Conservation (phyloP, 257 asterid genomes). For the Parsonsia alboflavescens region DNA sequence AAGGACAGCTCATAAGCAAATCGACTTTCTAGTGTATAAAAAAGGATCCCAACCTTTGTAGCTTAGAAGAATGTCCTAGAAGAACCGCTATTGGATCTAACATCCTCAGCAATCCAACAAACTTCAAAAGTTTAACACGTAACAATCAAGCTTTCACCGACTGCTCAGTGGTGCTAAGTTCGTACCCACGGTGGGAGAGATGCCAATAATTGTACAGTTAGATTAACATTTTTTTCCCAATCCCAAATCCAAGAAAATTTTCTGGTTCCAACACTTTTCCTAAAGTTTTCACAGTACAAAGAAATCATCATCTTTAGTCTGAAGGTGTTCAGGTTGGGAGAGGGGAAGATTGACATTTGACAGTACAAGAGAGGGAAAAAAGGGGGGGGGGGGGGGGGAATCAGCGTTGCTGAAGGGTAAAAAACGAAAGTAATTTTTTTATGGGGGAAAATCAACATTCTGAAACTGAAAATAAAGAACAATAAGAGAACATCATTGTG, state of each 20-base stretch:
- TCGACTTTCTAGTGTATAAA: background rate
- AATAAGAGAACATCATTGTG: background rate
- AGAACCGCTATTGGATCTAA: slow-evolving; percentile 21
- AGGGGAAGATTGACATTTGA: background rate
- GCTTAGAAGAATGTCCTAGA: background rate
- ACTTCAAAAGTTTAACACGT: background rate
- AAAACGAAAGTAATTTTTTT: background rate
- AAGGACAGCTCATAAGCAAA: slow-evolving; percentile 42
- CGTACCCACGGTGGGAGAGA: background rate
- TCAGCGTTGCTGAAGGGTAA: background rate
- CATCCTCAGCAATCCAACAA: slow-evolving; percentile 4
- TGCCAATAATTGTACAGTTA: background rate
- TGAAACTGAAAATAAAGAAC: background rate
- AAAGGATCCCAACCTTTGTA: background rate
- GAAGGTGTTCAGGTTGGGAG: background rate
- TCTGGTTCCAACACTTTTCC: background rate
- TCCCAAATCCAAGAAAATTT: background rate
- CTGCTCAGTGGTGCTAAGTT: background rate
- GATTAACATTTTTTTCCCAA: background rate
- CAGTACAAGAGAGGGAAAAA: background rate
- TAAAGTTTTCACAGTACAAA: background rate
- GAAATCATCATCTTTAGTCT: background rate
- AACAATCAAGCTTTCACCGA: background rate
- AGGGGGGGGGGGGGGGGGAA: too few relatives aligned
- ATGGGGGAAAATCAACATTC: background rate